Evolutionary conservation across 352 stramenopile genomes (phyloP).

Genomic region (Globisporangium lucens): DNA sequence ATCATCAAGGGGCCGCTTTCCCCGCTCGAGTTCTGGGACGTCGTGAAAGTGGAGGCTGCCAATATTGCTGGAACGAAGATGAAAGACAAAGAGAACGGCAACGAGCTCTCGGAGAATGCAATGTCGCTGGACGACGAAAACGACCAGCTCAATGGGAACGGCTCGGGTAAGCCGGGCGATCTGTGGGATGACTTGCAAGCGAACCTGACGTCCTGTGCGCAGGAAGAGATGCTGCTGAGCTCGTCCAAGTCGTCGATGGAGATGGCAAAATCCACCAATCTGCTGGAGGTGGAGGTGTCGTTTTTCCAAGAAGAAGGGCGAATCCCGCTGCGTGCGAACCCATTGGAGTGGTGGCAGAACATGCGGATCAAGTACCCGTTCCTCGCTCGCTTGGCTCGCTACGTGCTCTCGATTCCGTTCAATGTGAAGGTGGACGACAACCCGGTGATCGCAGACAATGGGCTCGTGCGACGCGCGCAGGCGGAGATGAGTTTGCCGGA

Average conservation of each 20-base stretch:
- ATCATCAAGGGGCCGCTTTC: slow-evolving; percentile 69
- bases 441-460: slow-evolving; percentile 38
- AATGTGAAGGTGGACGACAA: slow-evolving; percentile 49
- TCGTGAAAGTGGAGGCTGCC: slow-evolving; percentile 58
- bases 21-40: slow-evolving; percentile 60
- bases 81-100: slow-evolving; percentile 49
- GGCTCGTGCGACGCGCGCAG: slow-evolving; percentile 34
- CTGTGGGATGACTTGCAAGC: slow-evolving; percentile 79
- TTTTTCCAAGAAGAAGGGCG: slow-evolving; percentile 70
- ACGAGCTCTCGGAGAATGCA: slow-evolving; percentile 32
- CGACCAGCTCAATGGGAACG: slow-evolving; percentile 23
- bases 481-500: slow-evolving; percentile 38
- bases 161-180: slow-evolving; percentile 16
- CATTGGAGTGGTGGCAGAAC: slow-evolving; percentile 73
- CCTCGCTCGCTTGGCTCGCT: slow-evolving; percentile 56
- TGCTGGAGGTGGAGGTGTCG: slow-evolving; percentile 74
- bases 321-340: slow-evolving; percentile 56
- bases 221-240: slow-evolving; percentile 72
- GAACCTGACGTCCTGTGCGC: slow-evolving; percentile 61
- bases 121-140: slow-evolving; percentile 40
- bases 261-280: slow-evolving; percentile 67
- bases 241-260: slow-evolving; percentile 66
- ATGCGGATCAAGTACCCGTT: slow-evolving; percentile 83
- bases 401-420: slow-evolving; percentile 65
- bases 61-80: slow-evolving; percentile 49